Evolutionary conservation across 1,139 yeast genomes (phyloP), one percentile per base, ranked within the genome.

Genomic region (Geotrichum reessii): DNA sequence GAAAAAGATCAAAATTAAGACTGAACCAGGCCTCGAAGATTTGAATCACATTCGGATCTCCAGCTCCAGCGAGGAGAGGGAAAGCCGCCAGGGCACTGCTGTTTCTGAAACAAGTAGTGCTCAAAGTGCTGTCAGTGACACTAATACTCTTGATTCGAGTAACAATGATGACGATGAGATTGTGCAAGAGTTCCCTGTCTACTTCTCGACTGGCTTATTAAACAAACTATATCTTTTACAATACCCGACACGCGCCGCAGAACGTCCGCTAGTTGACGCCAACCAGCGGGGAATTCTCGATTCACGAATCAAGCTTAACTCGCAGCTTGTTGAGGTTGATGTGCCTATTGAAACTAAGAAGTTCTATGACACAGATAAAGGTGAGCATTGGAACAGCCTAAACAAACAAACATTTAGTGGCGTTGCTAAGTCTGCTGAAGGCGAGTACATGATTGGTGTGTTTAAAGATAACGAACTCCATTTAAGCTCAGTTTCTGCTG

Each of bases 121-220:
- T 33, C 48, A 37, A 21, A 47, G 42, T 8, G 33, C n/a, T 8
- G 49, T n/a, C 17, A 37, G 19, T n/a, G n/a, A 37, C 17, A 12
- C 42, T 37, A 37, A 37, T 14, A 12, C 7, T 37, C 4, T n/a
- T 37, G 42, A 37, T 12, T 5, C 17, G 12, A 50, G 37, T 22
- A 37, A 37, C 42, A 50, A 53, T 37, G 59, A 60, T 46, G 89
- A 84, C 46, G 97, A 92, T 73, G 95, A 96, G 1, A 80, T 93
- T 9, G 78, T 91, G 1, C 80, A 82, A 55, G 88, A 88, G 55
- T 81, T 88, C 21, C 97, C 98, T 1, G 75, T 93, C 11, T 81
- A 77, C 61, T 63, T 80, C 50, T 73, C 79, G 9, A 67, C 73
- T 50, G 66, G 64, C 2, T 65, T 69, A 33, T 62, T 69, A 24